A percentile compares a stretch with the other conserved stretches of the same genome.
These are phyloP conservation scores for Corymbia maculata DNA, from an alignment of 345 rosid species.

Conservation along the genomic window DNA sequence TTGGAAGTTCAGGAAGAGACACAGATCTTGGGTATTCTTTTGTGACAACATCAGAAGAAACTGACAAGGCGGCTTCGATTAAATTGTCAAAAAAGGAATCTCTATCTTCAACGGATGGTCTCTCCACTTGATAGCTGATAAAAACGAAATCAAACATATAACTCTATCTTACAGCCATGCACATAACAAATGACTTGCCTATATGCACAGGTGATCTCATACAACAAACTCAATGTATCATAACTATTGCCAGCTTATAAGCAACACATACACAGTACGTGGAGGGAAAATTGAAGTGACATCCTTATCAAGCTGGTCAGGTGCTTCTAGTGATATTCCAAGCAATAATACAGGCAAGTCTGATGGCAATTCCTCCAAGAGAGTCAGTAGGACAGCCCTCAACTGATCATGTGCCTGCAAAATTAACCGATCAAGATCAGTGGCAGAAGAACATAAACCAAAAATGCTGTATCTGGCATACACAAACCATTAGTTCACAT, in stretches of 20 bases:
- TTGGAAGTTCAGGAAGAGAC: constrained; percentile 71
- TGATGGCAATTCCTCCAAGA: constrained; percentile 91
- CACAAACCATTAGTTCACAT: not conserved
- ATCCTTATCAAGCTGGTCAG: constrained; percentile 44
- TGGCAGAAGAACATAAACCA: not conserved
- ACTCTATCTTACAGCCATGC: not conserved
- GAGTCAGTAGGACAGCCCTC: constrained; percentile 79
- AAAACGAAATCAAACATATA: not conserved
- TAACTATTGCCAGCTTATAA: not conserved
- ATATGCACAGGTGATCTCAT: not conserved
- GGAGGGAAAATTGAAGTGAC: constrained; percentile 50
- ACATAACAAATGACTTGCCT: not conserved
- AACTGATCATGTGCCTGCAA: constrained; percentile 96
- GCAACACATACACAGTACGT: constrained; percentile 60
- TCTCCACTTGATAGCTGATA: constrained; percentile 75
- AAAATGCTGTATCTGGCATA: not conserved
- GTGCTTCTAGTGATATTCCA: constrained; percentile 56
- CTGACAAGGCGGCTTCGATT: constrained; percentile 89
- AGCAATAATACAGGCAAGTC: constrained; percentile 76
- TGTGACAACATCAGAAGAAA: constrained; percentile 41
- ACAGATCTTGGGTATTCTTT: constrained; percentile 31
- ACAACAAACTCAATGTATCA: not conserved
- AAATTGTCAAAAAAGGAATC: constrained; percentile 62
- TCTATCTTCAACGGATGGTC: constrained; percentile 74
- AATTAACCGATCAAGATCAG: constrained; percentile 5